Base-by-base conservation (phyloP, 169 alveolate species). In the Plasmodium gonderi region DNA sequence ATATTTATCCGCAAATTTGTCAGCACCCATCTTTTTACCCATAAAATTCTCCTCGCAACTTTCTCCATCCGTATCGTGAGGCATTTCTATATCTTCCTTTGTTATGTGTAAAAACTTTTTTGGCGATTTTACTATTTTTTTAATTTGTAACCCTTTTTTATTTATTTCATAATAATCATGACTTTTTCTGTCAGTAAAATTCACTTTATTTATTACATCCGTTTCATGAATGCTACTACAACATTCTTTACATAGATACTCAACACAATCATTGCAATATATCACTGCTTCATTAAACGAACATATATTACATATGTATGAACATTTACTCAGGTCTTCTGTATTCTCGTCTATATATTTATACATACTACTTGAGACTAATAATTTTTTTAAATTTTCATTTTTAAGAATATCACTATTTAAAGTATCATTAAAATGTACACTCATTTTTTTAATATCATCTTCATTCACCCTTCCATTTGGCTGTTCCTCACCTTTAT, bases 181-280 rank as follows among this genome's bases (percentile, higher is more conserved):
- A 20, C 23, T 8, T 47, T 74, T 87, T 3, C 36, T 31, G 42
- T n/a, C 45, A 60, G 77, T 75, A 11, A 26, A 36, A 54, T 75
- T 75, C n/a, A 76, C 29, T 29, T 76, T 76, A 44, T 87, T 76
- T 74, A 76, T 31, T 0, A 51, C 23, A 72, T 87, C 87, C 36
- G 20, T 31, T 33, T 87, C 80, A 17, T 87, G 93, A 75, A 87
- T 87, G 45, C 26, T 75, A 12, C 45, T 31, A 65, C 85, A 87
- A 33, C 93, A 87, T 38, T 72, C 72, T 87, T 75, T 26, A 65
- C 93, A 87, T 33, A 87, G 67, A 40, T 87, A 87, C 79, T 87
- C 93, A 6, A 87, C 87, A 40, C 93, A 87, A 44, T 87, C 93
- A n/a, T 87, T 87, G 49, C 93, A 87, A 31, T 87, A 87, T 29